Base-by-base conservation (phyloP, 352 stramenopile genomes). In the Globisporangium camurandrum region DNA sequence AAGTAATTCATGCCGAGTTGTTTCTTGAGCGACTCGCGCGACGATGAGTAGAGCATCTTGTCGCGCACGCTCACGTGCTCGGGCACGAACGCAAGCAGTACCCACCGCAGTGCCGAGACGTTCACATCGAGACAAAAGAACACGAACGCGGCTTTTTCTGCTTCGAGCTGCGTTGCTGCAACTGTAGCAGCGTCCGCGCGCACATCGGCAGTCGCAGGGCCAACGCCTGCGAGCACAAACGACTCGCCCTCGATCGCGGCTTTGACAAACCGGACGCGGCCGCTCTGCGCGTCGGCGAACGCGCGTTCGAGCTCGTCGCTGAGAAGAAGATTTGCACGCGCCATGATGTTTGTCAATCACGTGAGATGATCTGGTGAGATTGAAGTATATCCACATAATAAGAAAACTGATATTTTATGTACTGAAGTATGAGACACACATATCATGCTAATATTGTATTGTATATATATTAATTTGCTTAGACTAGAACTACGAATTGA, bases 1-100 rank as follows among this genome's bases (percentile, higher is more conserved):
- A 96, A 96, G 64, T 95, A 95, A 48, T 91, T 91, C n/a, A 87
- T 58, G 12, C 86, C 86, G 46, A 96, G 72, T 48, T 93, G 81
- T 57, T 93, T 91, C 64, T 94, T 93, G 40, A 96, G 66, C 68
- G 84, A 93, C 28, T 95, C 83, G 38, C 86, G 81, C 45, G 86
- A 92, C 39, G 84, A 95, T 56, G 86, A 95, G 69, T 95, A 96
- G 26, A 96, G 67, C 86, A 96, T 96, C 57, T 91, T 91, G 56
- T 95, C 85, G 24, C 85, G 77, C 46, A 93, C 86, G 37, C 65
- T 84, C 41, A 84, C 76, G 24, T 49, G 54, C 47, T 95, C 84
- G 7, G 81, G 75, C 22, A 93, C 84, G 47, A 89, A 92, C 39
- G 79, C 77, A 9, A 93, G 56, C 47, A 95, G 49, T 24, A 91